Base-by-base conservation (phyloP, 768 basidiomycete genomes). In the Lepiota brunneoincarnata region DNA sequence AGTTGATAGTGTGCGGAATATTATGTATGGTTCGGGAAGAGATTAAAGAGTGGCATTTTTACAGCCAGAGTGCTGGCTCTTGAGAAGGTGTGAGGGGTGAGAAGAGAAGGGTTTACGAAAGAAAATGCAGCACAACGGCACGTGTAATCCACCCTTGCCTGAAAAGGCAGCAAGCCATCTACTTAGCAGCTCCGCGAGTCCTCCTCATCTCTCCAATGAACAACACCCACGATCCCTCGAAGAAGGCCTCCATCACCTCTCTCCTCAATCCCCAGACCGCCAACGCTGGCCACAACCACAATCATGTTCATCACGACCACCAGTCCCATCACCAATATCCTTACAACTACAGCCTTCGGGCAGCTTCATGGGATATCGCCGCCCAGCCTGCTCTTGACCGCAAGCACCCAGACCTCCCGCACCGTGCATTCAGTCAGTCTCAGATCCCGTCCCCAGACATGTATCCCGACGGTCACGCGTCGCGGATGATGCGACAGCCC, bases 221-320 rank as follows among this genome's bases (percentile, higher is more conserved):
- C 57, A 63, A 61, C 36, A 17, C 69, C 14, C 65, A 70, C 39
- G 74, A 75, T 61, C 66, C 70, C 20, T 62, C 65, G n/a, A 74
- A 72, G 62, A 75, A 75, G 57, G 68, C 70, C 4, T 75, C 74
- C 4, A 75, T 77, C 48, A 70, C 58, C 51, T 72, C 74, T 18
- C 63, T 77, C 36, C 66, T 77, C 42, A 77, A 77, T 53, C 74
- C 72, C 4, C 72, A 72, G 54, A 67, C 69, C 41, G 63, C 65
- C 59, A 66, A 71, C 36, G 58, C 55, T 26, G 65, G 61, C 42
- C 59, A 58, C 55, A 63, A 61, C 34, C 51, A 66, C 37, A 48
- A 60, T 10, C 48, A 57, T 44, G 58, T 35, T 39, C 43, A 39
- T 46, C 62, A 61, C 51, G 63, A 61, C 20, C 55, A 15, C 38